Evolutionary conservation across 2,329 filamentous ascomycete genomes (phyloP), one percentile per base, ranked within the genome.

Genomic region (Cryphonectria radicalis): DNA sequence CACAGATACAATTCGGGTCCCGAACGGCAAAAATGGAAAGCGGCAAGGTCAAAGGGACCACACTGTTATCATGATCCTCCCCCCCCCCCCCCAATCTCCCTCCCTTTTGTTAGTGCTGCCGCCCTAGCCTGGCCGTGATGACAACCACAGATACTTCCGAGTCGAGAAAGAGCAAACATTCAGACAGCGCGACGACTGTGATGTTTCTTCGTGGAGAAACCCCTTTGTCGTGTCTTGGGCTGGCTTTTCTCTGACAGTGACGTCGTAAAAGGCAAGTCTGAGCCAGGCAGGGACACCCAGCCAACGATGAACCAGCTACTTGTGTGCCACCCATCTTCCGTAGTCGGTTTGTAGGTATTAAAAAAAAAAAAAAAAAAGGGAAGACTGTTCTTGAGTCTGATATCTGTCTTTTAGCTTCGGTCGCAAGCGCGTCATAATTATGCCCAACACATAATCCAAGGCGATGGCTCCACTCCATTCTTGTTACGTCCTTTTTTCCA

Each of bases 11-110:
- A 80, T 96, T 96, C 77, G 93, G 93, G 19, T 90, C 93, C 3
- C 85, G 92, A 75, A 95, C 93, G 4, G 93, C 93, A 19, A 96
- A 95, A 83, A 95, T 95, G 90, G 91, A 94, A 78, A 88, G 83
- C 70, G 87, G 89, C 5, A 89, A 84, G 76, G 87, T 87, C 17
- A 94, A 92, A 76, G 92, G 92, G 0, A 94, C 92, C 4, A 87
- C 89, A 63, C 76, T 88, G 8, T 84, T 91, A 72, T 81, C 83
- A 22, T 86, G 76, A 85, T 53, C 73, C 68, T 42, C 35, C 59
- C 62, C n/a, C 35, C n/a, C 22, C 35, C 35, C 35, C 5, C n/a
- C n/a, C n/a, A n/a, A n/a, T n/a, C n/a, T n/a, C n/a, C n/a, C n/a
- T n/a, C n/a, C n/a, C n/a, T n/a, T n/a, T n/a, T n/a, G n/a, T n/a